A percentile compares a stretch with the other conserved stretches of the same genome.
Conservation (phyloP, 257 asterid genomes). For the Leptodermis oblonga region DNA sequence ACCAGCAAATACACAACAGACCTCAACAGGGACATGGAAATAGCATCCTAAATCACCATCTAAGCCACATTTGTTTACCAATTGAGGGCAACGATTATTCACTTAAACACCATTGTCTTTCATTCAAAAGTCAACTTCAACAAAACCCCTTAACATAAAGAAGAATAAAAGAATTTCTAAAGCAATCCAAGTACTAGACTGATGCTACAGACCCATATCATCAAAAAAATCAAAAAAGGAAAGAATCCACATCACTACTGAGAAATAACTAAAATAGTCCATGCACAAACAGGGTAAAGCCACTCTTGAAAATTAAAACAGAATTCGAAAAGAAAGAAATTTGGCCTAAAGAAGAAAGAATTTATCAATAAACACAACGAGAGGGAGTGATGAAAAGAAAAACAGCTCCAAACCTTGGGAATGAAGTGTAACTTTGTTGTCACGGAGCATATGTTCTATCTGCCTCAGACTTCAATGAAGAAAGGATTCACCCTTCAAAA, state of each 20-base stretch:
- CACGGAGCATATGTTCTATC: no score
- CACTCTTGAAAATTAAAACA: not conserved
- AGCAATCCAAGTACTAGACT: not conserved
- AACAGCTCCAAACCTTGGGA: no score
- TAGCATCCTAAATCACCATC: not conserved
- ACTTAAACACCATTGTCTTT: not conserved
- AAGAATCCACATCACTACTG: not conserved
- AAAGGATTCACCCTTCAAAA: no score
- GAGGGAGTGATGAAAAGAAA: not conserved
- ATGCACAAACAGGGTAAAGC: not conserved
- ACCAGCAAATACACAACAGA: no score
- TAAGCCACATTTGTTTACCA: not conserved
- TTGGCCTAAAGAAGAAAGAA: not conserved
- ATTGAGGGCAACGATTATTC: no score
- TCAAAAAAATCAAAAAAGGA: no score
- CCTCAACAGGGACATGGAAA: no score
- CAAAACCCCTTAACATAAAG: not conserved
- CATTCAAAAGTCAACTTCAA: not conserved
- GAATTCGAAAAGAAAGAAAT: no score
- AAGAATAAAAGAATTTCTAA: not conserved
- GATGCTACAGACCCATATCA: not conserved
- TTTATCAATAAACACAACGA: no score
- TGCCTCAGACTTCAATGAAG: no score
- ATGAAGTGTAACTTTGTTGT: no score
- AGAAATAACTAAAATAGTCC: not conserved